Percentiles rank a stretch among this genome's conserved stretches.
phyloP scores from a whole-genome alignment of 805 yeast species.

The Candida bentonensis region DNA sequence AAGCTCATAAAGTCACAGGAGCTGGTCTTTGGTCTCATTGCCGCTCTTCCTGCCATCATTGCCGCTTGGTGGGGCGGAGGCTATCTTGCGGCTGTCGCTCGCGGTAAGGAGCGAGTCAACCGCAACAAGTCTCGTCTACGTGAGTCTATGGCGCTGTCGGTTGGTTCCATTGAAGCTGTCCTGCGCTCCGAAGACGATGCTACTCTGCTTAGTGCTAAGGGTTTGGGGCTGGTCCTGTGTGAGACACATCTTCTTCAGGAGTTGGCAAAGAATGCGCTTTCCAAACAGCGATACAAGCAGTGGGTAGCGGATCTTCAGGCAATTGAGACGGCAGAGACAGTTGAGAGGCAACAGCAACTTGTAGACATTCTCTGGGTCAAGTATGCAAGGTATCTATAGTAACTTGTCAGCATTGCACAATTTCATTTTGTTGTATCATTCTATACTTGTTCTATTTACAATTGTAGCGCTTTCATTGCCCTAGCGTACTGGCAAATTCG shows the following conservation, averaged over 20 bases:
- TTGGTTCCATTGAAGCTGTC: slow-evolving; percentile 49
- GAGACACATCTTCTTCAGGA: slow-evolving; percentile 47
- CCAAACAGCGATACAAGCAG: slow-evolving; percentile 33
- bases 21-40: slow-evolving; percentile 83
- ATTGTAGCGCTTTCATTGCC: background rate
- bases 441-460: background rate
- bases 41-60: slow-evolving; percentile 55
- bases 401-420: too few relatives aligned
- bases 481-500: background rate
- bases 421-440: too few relatives aligned
- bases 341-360: background rate
- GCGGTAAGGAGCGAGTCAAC: slow-evolving; percentile 8
- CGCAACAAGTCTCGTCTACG: slow-evolving; percentile 6
- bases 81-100: slow-evolving; percentile 9
- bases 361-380: background rate
- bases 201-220: slow-evolving; percentile 20
- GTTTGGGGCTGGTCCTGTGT: slow-evolving; percentile 46
- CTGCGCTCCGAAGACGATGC: slow-evolving; percentile 23
- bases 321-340: slow-evolving; percentile 26
- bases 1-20: slow-evolving; percentile 81
- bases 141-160: slow-evolving; percentile 26
- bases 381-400: background rate
- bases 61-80: slow-evolving; percentile 31
- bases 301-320: slow-evolving; percentile 53
- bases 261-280: slow-evolving; percentile 35